Percentiles rank a stretch among this genome's conserved stretches.
Evolutionary conservation across 345 rosid species (phyloP).

Genomic region (Chamaenerion angustifolium): DNA sequence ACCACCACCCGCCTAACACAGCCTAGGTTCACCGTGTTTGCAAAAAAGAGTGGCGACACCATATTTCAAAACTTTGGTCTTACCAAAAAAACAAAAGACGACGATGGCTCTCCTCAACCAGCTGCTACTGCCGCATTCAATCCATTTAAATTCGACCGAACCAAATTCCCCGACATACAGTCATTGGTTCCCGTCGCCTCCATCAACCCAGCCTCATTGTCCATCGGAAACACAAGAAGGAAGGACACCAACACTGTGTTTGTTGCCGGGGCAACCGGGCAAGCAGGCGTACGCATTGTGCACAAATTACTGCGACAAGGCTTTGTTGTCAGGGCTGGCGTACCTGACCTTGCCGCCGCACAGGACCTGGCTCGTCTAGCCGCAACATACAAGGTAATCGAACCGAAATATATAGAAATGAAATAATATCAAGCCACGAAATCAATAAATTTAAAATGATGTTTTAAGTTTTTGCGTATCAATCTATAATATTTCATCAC

Average conservation of each 20-base stretch:
- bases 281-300: slow-evolving; percentile 72
- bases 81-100: slow-evolving; percentile 26
- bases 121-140: slow-evolving; percentile 16
- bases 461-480: too few species aligned
- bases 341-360: slow-evolving; percentile 66
- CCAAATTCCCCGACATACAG: slow-evolving; percentile 44
- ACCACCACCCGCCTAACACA: slow-evolving; percentile 24
- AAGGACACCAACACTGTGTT: slow-evolving; percentile 79
- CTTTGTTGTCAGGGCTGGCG: slow-evolving; percentile 82
- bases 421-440: too few species aligned
- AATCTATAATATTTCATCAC: too few species aligned
- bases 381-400: slow-evolving; percentile 58
- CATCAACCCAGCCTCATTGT: slow-evolving; percentile 27
- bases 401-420: too few species aligned
- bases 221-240: slow-evolving; percentile 41
- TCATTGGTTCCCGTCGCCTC: slow-evolving; percentile 45
- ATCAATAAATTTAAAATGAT: too few species aligned
- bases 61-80: slow-evolving; percentile 26
- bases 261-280: slow-evolving; percentile 92
- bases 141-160: slow-evolving; percentile 52
- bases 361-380: slow-evolving; percentile 90
- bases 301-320: slow-evolving; percentile 65
- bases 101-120: slow-evolving; percentile 17
- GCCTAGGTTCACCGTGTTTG: slow-evolving; percentile 29
- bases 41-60: slow-evolving; percentile 32